phyloP scores from a whole-genome alignment of 2,329 filamentous ascomycete genomes.

The Monosporascus sp. region DNA sequence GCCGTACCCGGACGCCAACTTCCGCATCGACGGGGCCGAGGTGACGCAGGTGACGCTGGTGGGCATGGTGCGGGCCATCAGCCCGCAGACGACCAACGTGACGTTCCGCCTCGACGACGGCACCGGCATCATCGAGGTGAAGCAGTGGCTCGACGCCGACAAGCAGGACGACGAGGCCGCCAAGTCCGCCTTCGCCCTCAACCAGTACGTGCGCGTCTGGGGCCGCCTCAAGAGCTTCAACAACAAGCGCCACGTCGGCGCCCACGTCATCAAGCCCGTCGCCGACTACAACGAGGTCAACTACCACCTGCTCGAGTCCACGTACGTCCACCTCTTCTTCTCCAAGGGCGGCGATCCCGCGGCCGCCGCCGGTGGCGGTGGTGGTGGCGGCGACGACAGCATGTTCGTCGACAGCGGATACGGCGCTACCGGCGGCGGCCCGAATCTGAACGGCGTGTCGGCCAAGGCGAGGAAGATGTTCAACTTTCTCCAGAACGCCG shows the following conservation, averaged over 20 bases:
- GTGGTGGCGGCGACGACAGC: slow-evolving; percentile 37
- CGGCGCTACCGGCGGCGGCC: slow-evolving; percentile 32
- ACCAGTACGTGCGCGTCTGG: slow-evolving; percentile 80
- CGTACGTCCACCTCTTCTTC: slow-evolving; percentile 81
- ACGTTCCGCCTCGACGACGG: slow-evolving; percentile 94
- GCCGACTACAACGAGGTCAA: slow-evolving; percentile 87
- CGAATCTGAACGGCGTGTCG: slow-evolving; percentile 45
- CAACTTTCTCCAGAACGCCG: slow-evolving; percentile 59
- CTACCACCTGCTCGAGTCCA: slow-evolving; percentile 86
- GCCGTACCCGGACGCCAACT: slow-evolving; percentile 66
- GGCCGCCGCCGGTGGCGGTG: slow-evolving; percentile 32
- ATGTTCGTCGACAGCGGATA: slow-evolving; percentile 53
- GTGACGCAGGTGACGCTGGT: slow-evolving; percentile 78
- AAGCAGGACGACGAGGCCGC: slow-evolving; percentile 40
- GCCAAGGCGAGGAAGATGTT: slow-evolving; percentile 64
- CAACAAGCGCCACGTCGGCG: slow-evolving; percentile 75
- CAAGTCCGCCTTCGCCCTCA: slow-evolving; percentile 57
- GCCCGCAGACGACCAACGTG: slow-evolving; percentile 81
- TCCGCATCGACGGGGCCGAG: slow-evolving; percentile 74
- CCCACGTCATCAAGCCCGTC: slow-evolving; percentile 75
- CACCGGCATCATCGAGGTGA: slow-evolving; percentile 86
- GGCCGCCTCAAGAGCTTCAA: slow-evolving; percentile 81
- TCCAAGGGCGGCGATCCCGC: slow-evolving; percentile 55
- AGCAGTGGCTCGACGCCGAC: slow-evolving; percentile 73
- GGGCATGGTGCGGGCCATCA: slow-evolving; percentile 84